Percentiles rank a stretch among this genome's conserved stretches.
Conservation (phyloP, 2,329 filamentous ascomycete genomes). For the Colletotrichum caudatum region DNA sequence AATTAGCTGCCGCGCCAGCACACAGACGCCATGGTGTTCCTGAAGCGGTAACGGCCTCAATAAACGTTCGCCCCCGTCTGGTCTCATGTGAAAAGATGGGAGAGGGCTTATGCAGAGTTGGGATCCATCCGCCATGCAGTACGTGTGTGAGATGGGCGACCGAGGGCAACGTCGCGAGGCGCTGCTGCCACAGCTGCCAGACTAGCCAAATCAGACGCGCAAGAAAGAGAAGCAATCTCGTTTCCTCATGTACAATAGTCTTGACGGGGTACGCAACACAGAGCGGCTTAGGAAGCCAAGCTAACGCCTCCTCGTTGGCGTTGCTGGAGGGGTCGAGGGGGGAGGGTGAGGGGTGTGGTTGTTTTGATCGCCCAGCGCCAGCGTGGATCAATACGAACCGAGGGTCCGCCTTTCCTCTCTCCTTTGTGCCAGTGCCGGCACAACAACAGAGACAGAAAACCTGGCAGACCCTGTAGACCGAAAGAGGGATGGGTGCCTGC, state of each 20-base stretch:
- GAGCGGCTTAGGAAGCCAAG: slow-evolving; percentile 4
- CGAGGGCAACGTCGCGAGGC: slow-evolving; percentile 8
- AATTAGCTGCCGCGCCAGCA: slow-evolving; percentile 3
- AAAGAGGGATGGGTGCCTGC: slow-evolving; percentile 24
- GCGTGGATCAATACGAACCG: slow-evolving; percentile 40
- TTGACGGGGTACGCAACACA: slow-evolving; percentile 4
- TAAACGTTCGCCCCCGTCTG: slow-evolving; percentile 14
- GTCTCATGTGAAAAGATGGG: slow-evolving; percentile 12
- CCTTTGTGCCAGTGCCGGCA: slow-evolving; percentile 35
- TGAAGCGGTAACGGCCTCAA: slow-evolving; percentile 1
- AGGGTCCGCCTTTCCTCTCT: slow-evolving; percentile 26
- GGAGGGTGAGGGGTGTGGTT: slow-evolving; percentile 14
- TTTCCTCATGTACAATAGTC: neutral
- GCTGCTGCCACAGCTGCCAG: slow-evolving; percentile 10
- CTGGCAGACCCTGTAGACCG: slow-evolving; percentile 28
- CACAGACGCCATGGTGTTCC: slow-evolving; percentile 14
- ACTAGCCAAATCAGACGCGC: neutral
- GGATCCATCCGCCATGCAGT: neutral
- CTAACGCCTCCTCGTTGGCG: slow-evolving; percentile 16
- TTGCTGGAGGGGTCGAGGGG: slow-evolving; percentile 20
- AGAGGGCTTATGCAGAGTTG: neutral
- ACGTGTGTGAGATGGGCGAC: slow-evolving; percentile 3
- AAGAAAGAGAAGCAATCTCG: slow-evolving; percentile 20
- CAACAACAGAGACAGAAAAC: slow-evolving; percentile 32
- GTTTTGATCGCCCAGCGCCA: slow-evolving; percentile 30